Base-by-base conservation (phyloP, 352 stramenopile species). In the Globisporangium alternatum region DNA sequence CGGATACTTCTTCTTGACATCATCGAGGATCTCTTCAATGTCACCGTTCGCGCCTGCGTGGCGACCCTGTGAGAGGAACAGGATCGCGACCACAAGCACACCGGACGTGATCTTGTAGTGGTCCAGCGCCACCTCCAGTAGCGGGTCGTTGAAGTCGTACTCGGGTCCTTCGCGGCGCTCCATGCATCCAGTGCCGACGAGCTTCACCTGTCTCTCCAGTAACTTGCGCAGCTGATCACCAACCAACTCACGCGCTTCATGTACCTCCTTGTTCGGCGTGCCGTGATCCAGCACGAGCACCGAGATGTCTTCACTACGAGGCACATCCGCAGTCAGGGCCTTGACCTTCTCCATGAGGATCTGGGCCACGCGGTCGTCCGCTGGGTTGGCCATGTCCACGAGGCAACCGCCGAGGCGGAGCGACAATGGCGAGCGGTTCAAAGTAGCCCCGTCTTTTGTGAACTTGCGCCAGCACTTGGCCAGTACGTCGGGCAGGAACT, bases 131-230 rank as follows among this genome's bases (percentile, higher is more conserved):
- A 78, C 69, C 12, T 68, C 69, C 9, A 96, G 64, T n/a, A 94
- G 67, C 10, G 88, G 88, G 30, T 94, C 83, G 58, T 93, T 93
- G 41, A 93, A 96, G 60, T 91, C 86, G 64, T 83, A 94, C 51
- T 86, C 74, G 0, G 69, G 9, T 22, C 82, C 81, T 44, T 93
- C 80, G 37, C 79, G 81, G 30, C 84, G 78, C 71, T 96, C 86
- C 84, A 96, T 93, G 60, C 80, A 90, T 13, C 80, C 81, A 2
- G 83, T 86, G 2, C 64, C 68, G 0, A 95, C 81, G 0, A 78
- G 49, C 39, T 75, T 72, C 5, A 88, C 84, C 12, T 68, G 53
- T n/a, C 71, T 83, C 12, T 68, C 49, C 10, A 91, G 47, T 22
- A 81, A 28, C 0, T 35, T 66, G 49, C 78, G 69, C 2, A 95